Base-by-base conservation (phyloP, 257 asterid species). In the Scutellaria barbata region DNA sequence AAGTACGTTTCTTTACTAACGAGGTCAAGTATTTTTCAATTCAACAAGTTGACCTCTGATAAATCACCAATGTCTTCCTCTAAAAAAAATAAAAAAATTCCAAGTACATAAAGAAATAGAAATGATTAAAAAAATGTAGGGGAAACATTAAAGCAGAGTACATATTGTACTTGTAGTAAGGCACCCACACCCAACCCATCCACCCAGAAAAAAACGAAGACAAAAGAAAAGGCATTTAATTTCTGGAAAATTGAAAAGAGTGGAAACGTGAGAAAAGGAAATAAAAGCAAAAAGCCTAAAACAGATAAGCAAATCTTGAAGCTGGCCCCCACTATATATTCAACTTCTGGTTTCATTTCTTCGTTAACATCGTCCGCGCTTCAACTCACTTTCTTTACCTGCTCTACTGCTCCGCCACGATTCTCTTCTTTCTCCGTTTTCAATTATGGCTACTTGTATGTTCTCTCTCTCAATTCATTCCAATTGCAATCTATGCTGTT, bases 371-470 rank as follows among this genome's bases (percentile, higher is more conserved):
- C 79, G 82, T 63, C 76, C 76, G 65, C 70, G 69, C 76, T 22
- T 60, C 22, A 52, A 73, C 39, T 20, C 16, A 52, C 57, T 55
- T 55, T 72, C 70, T 69, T 61, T 8, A 37, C 20, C 68, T 60
- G 51, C 60, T 55, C 30, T 41, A 16, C 41, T 41, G 12, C 83
- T 60, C 71, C 45, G 41, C 75, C 66, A 52, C 75, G 17, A 25
- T 12, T 16, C 16, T 69, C 68, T 42, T 58, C 48, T 74, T 54
- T 68, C 74, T 50, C 61, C 55, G 7, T 53, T 30, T 37, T 2
- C 9, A 22, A 22, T 12, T 41, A 81, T 81, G 85, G 82, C 85
- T 74, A 80, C 82, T n/a, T 73, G 85, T 74, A 77, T 39, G 50
- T 56, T 51, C 66, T 7, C 52, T 22, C 41, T 13, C 63, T 8